Percentiles rank a stretch among this genome's conserved stretches.
These are phyloP conservation scores for Colletotrichum euphorbiae DNA, from an alignment of 2,329 filamentous ascomycete species.

Conservation along the genomic window DNA sequence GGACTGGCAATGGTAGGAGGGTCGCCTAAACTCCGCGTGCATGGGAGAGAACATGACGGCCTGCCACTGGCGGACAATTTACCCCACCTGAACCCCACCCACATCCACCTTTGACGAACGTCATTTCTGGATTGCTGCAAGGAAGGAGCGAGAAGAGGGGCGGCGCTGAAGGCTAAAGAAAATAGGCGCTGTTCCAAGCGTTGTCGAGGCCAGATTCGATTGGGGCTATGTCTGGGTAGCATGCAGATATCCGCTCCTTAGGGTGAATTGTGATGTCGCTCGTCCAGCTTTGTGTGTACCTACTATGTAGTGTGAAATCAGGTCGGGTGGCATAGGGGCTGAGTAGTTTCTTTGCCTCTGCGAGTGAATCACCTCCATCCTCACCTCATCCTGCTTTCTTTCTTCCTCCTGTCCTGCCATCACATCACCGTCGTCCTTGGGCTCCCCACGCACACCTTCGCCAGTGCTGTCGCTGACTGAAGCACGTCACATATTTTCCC, in stretches of 20 bases:
- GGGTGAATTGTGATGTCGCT: neutral
- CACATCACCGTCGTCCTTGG: neutral
- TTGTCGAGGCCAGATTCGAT: slow-evolving; percentile 8
- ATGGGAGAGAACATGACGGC: neutral
- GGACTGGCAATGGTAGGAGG: too few relatives aligned
- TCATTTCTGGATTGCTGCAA: slow-evolving; percentile 36
- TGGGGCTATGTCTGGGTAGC: slow-evolving; percentile 16
- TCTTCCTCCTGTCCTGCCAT: slow-evolving; percentile 1
- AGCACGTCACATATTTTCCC: slow-evolving; percentile 23
- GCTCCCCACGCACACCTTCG: neutral
- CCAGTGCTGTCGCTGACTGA: slow-evolving; percentile 5
- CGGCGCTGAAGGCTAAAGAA: slow-evolving; percentile 22
- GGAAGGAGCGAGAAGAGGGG: slow-evolving; percentile 25
- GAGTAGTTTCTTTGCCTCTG: too few relatives aligned
- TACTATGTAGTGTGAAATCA: too few relatives aligned
- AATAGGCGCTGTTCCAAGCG: slow-evolving; percentile 8
- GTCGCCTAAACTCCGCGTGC: slow-evolving; percentile 11
- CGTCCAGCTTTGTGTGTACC: neutral
- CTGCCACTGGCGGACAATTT: neutral
- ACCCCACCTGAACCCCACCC: slow-evolving; percentile 13
- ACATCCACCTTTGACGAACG: slow-evolving; percentile 34
- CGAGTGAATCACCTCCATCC: neutral
- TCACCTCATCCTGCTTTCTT: neutral
- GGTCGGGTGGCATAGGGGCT: too few relatives aligned
- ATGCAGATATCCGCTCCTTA: slow-evolving; percentile 13